Evolutionary conservation across 1,284 basidiomycete genomes (phyloP).

Genomic region (Sanghuangporus baumii): DNA sequence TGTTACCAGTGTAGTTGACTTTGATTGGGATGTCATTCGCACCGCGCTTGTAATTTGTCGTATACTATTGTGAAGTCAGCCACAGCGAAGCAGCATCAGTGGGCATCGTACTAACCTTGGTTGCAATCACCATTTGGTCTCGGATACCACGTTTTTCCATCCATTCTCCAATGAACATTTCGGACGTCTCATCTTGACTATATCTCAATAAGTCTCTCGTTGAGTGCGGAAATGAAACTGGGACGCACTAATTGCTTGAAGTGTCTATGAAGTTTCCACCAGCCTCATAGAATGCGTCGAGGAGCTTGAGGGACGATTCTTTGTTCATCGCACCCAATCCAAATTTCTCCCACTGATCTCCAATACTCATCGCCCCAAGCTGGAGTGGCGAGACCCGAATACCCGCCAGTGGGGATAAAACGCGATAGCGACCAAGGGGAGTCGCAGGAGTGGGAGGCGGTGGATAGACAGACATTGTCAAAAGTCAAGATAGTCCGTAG

Average conservation of each 20-base stretch:
- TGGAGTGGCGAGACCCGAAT: constrained; percentile 39
- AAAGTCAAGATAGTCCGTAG: background rate
- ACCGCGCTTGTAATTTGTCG: constrained; percentile 26
- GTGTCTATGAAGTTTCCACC: constrained; percentile 58
- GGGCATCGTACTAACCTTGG: constrained; percentile 33
- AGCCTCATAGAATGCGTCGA: constrained; percentile 42
- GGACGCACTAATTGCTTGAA: constrained; percentile 40
- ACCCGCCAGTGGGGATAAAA: constrained; percentile 37
- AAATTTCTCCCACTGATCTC: constrained; percentile 31
- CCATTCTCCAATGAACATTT: constrained; percentile 56
- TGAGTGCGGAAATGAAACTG: background rate
- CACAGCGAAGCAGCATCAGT: background rate
- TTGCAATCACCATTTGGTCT: constrained; percentile 51
- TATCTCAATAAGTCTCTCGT: background rate
- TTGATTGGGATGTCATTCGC: constrained; percentile 23
- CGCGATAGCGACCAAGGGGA: constrained; percentile 30
- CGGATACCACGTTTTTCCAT: constrained; percentile 41
- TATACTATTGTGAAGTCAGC: constrained; percentile 25
- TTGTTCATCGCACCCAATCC: constrained; percentile 37
- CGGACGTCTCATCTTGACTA: constrained; percentile 46
- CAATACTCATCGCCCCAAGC: constrained; percentile 41
- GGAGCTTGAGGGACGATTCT: constrained; percentile 39
- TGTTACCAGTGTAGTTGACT: constrained; percentile 33
- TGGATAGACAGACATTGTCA: background rate
- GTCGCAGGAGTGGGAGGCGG: constrained; percentile 11